These are phyloP conservation scores for Avena eriantha DNA, from an alignment of 176 grass and related monocot species.

Conservation along the genomic window DNA sequence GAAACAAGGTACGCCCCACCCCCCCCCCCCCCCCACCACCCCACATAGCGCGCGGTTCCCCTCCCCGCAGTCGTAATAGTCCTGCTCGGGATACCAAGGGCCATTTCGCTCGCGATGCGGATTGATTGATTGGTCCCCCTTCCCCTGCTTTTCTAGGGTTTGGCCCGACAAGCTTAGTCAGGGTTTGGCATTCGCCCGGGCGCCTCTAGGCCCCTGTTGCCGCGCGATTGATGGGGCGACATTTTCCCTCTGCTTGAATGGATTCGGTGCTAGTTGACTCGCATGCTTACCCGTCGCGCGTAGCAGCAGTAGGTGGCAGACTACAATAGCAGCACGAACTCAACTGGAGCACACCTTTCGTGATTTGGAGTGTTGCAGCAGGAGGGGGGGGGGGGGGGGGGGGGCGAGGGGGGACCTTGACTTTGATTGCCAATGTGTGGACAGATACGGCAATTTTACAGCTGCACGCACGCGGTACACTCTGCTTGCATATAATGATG, in stretches of 20 bases:
- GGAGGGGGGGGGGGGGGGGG: too few relatives aligned
- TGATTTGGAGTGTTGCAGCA: not conserved
- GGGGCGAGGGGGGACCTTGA: not conserved
- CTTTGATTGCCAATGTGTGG: not conserved
- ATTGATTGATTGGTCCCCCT: not conserved
- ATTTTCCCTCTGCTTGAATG: not conserved
- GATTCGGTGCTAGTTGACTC: not conserved
- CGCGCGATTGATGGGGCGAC: not conserved
- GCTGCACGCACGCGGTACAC: not conserved
- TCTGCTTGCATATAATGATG: not conserved
- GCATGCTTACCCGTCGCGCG: not conserved
- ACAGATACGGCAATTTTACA: not conserved
- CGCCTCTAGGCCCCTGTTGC: not conserved
- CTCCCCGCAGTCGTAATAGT: too few relatives aligned
- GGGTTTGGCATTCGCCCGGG: not conserved
- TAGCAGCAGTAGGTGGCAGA: not conserved
- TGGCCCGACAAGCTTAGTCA: too few relatives aligned
- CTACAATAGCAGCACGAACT: not conserved
- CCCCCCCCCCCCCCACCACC: too few relatives aligned
- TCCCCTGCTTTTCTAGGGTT: not conserved
- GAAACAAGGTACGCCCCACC: conserved; percentile 42
- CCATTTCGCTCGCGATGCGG: not conserved
- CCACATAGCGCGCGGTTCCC: too few relatives aligned
- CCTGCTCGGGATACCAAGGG: not conserved
- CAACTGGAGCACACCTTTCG: too few relatives aligned